Percentiles rank a stretch among this genome's conserved stretches.
Conservation (phyloP, 345 rosid genomes). For the Linum trigynum region DNA sequence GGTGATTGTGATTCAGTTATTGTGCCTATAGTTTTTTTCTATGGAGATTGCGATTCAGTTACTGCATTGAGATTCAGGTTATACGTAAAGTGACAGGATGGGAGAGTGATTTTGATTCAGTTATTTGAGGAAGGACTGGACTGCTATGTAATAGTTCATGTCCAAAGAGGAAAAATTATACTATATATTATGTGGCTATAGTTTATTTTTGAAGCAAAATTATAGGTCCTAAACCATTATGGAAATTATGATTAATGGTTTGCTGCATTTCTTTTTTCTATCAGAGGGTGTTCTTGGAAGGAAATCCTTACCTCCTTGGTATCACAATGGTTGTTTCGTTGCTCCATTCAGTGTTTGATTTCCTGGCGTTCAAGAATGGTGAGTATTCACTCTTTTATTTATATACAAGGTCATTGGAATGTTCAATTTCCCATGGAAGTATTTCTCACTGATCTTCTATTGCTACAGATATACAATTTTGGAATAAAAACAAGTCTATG, state of each 20-base stretch:
- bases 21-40: too few species aligned
- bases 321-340: constrained; percentile 89
- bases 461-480: constrained; percentile 86
- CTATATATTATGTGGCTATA: too few species aligned
- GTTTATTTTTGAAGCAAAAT: too few species aligned
- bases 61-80: too few species aligned
- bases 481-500: constrained; percentile 99
- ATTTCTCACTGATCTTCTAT: constrained; percentile 11
- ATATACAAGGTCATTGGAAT: neutral
- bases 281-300: constrained; percentile 98
- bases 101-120: too few species aligned
- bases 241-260: neutral
- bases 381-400: constrained; percentile 1
- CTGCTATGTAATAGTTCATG: too few species aligned
- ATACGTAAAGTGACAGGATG: too few species aligned
- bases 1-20: too few species aligned
- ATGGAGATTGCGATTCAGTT: too few species aligned
- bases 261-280: constrained; percentile 9
- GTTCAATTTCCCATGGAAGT: constrained; percentile 7
- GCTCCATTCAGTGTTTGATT: constrained; percentile 88
- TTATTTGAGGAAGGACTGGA: too few species aligned
- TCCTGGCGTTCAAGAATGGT: constrained; percentile 95
- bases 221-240: neutral
- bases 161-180: too few species aligned
- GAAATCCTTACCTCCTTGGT: constrained; percentile 83